Percentiles rank a stretch among this genome's conserved stretches.
Conservation (phyloP, 1,284 basidiomycete genomes). For the Tilletia indica region DNA sequence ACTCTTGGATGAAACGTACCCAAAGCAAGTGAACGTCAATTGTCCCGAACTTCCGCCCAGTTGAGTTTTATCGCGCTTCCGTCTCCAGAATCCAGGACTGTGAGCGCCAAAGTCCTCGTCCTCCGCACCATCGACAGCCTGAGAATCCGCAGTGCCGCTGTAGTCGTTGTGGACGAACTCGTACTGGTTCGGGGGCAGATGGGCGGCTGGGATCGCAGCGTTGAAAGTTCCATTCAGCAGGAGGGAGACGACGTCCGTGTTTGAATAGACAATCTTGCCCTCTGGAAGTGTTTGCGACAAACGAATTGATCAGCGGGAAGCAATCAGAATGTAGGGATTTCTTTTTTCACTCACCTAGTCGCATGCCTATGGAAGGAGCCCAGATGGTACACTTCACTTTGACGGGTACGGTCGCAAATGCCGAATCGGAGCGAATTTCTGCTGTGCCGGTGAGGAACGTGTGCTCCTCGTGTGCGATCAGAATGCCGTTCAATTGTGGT, state of each 20-base stretch:
- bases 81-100: conserved; percentile 73
- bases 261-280: conserved; percentile 82
- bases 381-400: conserved; percentile 82
- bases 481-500: conserved; percentile 78
- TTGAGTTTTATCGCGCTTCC: conserved; percentile 68
- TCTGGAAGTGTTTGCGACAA: conserved; percentile 59
- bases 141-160: conserved; percentile 30
- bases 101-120: conserved; percentile 29
- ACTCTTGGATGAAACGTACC: conserved; percentile 62
- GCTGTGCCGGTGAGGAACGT: conserved; percentile 70
- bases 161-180: conserved; percentile 73
- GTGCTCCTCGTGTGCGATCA: conserved; percentile 79
- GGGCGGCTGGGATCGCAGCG: conserved; percentile 87
- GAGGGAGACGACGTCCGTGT: conserved; percentile 88
- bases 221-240: conserved; percentile 94
- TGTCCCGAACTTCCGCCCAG: conserved; percentile 72
- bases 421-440: conserved; percentile 76
- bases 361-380: conserved; percentile 82
- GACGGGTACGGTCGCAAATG: conserved; percentile 75
- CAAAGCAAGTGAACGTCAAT: conserved; percentile 84
- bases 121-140: conserved; percentile 46
- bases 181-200: conserved; percentile 77
- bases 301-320: too few relatives aligned
- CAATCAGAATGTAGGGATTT: background rate
- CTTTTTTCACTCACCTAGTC: conserved; percentile 66